A percentile compares a stretch with the other conserved stretches of the same genome.
phyloP scores from a whole-genome alignment of 2,329 filamentous ascomycete genomes.

The Biscogniauxia sp. region DNA sequence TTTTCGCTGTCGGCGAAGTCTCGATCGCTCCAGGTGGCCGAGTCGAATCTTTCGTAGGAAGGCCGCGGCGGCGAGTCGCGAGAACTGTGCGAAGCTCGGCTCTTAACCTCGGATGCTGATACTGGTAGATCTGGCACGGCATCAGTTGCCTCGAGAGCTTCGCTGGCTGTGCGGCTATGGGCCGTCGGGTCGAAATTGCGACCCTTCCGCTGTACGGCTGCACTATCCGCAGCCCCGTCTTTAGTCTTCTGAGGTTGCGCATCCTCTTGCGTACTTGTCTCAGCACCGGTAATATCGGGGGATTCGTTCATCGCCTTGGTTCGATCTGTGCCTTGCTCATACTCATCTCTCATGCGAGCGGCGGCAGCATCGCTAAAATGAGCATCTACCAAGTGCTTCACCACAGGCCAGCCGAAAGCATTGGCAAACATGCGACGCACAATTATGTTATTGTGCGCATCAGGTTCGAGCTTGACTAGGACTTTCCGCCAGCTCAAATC shows the following conservation, averaged over 20 bases:
- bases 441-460: constrained; percentile 98
- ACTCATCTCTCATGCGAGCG: constrained; percentile 64
- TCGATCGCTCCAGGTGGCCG: constrained; percentile 63
- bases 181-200: background rate
- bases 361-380: constrained; percentile 80
- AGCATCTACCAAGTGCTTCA: constrained; percentile 91
- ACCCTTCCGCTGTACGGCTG: background rate
- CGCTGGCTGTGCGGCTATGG: constrained; percentile 28
- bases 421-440: constrained; percentile 96
- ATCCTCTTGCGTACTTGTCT: constrained; percentile 48
- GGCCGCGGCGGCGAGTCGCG: constrained; percentile 26
- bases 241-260: constrained; percentile 26
- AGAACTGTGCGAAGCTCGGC: constrained; percentile 21
- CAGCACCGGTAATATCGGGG: constrained; percentile 62
- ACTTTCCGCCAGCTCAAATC: constrained; percentile 96
- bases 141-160: constrained; percentile 42
- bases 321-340: constrained; percentile 65
- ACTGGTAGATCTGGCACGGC: constrained; percentile 45
- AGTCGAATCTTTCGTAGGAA: constrained; percentile 44
- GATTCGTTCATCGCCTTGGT: constrained; percentile 58
- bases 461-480: constrained; percentile 88
- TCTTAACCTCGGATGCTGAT: constrained; percentile 18
- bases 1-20: constrained; percentile 58
- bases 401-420: constrained; percentile 94
- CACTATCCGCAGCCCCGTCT: background rate